Evolutionary conservation across 2,329 filamentous ascomycete genomes (phyloP).

Genomic region (Botrytis medusae): DNA sequence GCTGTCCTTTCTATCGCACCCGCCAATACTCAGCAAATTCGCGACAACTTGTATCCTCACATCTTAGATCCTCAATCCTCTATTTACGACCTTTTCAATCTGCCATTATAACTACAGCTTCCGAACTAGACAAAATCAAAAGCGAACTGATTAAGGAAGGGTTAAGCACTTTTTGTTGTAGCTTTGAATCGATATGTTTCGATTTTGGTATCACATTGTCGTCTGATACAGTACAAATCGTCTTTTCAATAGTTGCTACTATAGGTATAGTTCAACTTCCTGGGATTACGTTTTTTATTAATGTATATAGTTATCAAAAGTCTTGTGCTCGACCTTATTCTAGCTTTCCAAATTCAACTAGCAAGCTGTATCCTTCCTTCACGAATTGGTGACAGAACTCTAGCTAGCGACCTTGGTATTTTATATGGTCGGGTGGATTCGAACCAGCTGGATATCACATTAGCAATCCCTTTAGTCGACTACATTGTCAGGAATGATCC

Average conservation of each 20-base stretch:
- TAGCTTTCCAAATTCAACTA: slow-evolving; percentile 24
- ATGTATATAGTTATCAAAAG: slow-evolving; percentile 26
- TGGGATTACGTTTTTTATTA: slow-evolving; percentile 12
- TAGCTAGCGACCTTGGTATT: slow-evolving; percentile 28
- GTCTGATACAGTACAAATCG: slow-evolving; percentile 27
- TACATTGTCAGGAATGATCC: slow-evolving; percentile 28
- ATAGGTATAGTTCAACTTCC: slow-evolving; percentile 23
- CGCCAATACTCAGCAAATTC: neutral
- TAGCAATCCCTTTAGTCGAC: slow-evolving; percentile 28
- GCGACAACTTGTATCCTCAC: slow-evolving; percentile 1
- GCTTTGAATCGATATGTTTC: slow-evolving; percentile 29
- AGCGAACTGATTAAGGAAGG: slow-evolving; percentile 27
- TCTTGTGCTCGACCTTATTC: slow-evolving; percentile 28
- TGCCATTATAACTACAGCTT: slow-evolving; percentile 27
- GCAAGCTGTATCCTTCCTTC: slow-evolving; percentile 23
- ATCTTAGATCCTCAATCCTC: slow-evolving; percentile 17
- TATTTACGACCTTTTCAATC: slow-evolving; percentile 23
- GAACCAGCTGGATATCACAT: slow-evolving; percentile 26
- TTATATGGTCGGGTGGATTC: slow-evolving; percentile 29
- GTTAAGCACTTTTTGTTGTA: slow-evolving; percentile 26
- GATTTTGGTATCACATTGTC: slow-evolving; percentile 25
- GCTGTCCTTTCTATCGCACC: too few species aligned
- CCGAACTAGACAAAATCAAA: slow-evolving; percentile 31
- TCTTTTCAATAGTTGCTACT: slow-evolving; percentile 24
- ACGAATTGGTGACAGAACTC: slow-evolving; percentile 27